These are phyloP conservation scores for Achaetomiella virescens DNA, from an alignment of 495 filamentous ascomycete species.

Conservation along the genomic window DNA sequence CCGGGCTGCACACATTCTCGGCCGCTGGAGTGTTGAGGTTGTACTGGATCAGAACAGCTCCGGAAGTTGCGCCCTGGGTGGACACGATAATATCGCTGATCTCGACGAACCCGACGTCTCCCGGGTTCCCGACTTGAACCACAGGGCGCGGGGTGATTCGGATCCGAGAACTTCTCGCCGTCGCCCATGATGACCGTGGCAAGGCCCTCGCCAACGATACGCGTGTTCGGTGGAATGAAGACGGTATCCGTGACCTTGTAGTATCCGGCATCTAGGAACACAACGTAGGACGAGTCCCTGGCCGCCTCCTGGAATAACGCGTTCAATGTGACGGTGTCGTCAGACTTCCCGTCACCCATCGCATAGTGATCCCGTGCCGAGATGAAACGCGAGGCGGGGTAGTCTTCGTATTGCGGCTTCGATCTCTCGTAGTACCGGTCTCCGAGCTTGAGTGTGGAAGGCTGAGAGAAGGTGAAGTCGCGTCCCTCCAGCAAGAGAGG, in stretches of 20 bases:
- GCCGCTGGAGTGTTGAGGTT: conserved; percentile 51
- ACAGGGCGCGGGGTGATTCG: conserved; percentile 43
- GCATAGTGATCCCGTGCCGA: conserved; percentile 23
- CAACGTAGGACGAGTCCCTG: conserved; percentile 39
- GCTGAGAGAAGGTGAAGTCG: conserved; percentile 18
- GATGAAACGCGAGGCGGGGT: conserved; percentile 35
- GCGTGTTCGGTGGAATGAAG: conserved; percentile 47
- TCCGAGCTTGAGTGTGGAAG: conserved; percentile 24
- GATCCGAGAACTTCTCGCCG: conserved; percentile 43
- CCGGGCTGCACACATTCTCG: conserved; percentile 29
- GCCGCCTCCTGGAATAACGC: conserved; percentile 16
- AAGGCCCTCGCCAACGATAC: conserved; percentile 43
- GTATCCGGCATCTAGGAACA: conserved; percentile 58
- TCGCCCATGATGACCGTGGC: conserved; percentile 36
- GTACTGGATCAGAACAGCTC: conserved; percentile 72
- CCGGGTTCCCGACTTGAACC: conserved; percentile 44
- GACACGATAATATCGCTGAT: conserved; percentile 49
- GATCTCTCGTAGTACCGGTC: conserved; percentile 56
- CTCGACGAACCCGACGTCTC: conserved; percentile 50
- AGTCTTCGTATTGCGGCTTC: conserved; percentile 59
- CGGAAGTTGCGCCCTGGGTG: conserved; percentile 35
- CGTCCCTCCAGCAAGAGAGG: conserved; percentile 17
- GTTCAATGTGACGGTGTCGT: conserved; percentile 29
- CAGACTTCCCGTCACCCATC: conserved; percentile 26
- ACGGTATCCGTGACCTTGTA: conserved; percentile 39